phyloP scores from a whole-genome alignment of 2,329 filamentous ascomycete species.

The Penicillium digitatum region DNA sequence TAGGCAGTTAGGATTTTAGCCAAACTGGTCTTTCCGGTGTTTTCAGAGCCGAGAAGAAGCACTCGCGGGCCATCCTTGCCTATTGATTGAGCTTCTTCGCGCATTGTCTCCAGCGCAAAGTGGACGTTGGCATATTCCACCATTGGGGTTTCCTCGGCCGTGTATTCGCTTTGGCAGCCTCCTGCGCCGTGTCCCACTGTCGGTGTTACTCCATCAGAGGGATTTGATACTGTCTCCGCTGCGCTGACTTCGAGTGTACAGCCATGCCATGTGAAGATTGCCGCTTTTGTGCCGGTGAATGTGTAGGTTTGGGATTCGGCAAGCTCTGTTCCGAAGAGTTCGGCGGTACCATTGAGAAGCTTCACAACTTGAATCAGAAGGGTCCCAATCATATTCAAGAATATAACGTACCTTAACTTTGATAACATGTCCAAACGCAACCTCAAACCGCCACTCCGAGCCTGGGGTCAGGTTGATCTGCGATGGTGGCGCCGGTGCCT shows the following conservation, averaged over 20 bases:
- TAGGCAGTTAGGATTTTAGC: slow-evolving; percentile 74
- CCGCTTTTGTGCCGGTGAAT: slow-evolving; percentile 77
- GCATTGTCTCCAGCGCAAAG: slow-evolving; percentile 72
- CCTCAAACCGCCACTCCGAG: slow-evolving; percentile 76
- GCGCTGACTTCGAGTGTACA: slow-evolving; percentile 77
- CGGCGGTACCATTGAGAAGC: slow-evolving; percentile 76
- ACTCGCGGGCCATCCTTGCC: slow-evolving; percentile 68
- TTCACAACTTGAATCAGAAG: slow-evolving; percentile 32
- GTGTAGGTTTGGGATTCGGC: slow-evolving; percentile 74
- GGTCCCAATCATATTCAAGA: neutral
- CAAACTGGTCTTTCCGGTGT: slow-evolving; percentile 78
- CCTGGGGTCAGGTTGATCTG: slow-evolving; percentile 57
- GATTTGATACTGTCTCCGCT: slow-evolving; percentile 46
- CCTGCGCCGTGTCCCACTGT: slow-evolving; percentile 46
- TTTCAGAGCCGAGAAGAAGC: slow-evolving; percentile 72
- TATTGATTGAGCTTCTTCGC: slow-evolving; percentile 56
- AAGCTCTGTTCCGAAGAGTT: slow-evolving; percentile 93
- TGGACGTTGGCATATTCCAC: slow-evolving; percentile 80
- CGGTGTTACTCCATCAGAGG: slow-evolving; percentile 29
- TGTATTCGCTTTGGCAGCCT: slow-evolving; percentile 64
- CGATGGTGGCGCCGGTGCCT: slow-evolving; percentile 38
- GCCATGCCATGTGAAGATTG: slow-evolving; percentile 88
- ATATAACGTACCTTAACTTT: slow-evolving; percentile 49
- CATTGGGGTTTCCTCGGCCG: slow-evolving; percentile 75
- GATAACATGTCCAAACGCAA: slow-evolving; percentile 53